Base-by-base conservation (phyloP, 192 early-diverging fungal genomes). In the Oehlia diaphana region DNA sequence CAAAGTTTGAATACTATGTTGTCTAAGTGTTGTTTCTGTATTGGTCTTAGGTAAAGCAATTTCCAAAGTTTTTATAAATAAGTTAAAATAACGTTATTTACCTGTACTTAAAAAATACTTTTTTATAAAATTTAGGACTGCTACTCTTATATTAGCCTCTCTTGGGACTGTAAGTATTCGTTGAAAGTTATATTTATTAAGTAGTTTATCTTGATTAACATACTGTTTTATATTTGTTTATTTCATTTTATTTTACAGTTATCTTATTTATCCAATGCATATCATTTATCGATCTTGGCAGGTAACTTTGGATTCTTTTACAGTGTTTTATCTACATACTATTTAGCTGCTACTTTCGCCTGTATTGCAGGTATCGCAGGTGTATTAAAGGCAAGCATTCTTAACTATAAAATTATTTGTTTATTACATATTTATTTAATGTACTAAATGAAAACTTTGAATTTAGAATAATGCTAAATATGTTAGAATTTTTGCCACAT, bases 21-120 rank as follows among this genome's bases (percentile, higher is more conserved):
- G 65, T 37, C 16, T 16, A 81, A 81, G 12, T 81, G 80, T 39
- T 81, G 80, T 31, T 74, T 81, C 26, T 81, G 80, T 42, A 77
- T 81, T 44, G 80, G 68, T 31, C 31, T 81, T 23, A 81, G 75
- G 80, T 80, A 74, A 23, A 31, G 21, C 10, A 44, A 14, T 35
- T n/a, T 68, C 6, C 0, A 42, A 44, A 64, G 13, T 2, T 6
- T 39, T 64, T 50, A 35, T 7, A 39, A n/a, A 26, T 26, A 23
- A 71, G 39, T 39, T 44, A n/a, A 58, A 31, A 58, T 28, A 16
- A 3, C 28, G 9, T 64, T 23, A 39, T 19, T 10, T 33, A 58
- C 12, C 23, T 12, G 31, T 37, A 16, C 58, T 37, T 8, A 9
- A 63, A 6, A 35, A 2, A 1, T 50, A 42, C 44, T 9, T 26